Evolutionary conservation across 306 rosid species (phyloP).

Genomic region (Lathyrus aphaca): DNA sequence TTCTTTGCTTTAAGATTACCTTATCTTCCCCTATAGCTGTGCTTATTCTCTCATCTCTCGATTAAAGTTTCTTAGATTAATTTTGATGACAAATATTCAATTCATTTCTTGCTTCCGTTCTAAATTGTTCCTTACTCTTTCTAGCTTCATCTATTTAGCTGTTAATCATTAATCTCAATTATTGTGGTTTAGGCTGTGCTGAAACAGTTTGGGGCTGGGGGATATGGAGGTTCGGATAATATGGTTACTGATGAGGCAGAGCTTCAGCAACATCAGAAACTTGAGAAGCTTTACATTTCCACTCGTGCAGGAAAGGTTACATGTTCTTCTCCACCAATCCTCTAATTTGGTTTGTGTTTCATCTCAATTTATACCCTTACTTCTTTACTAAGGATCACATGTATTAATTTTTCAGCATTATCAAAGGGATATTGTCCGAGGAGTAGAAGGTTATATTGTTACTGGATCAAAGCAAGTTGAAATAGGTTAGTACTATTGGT

Average conservation of each 20-base stretch:
- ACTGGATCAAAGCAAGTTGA: constrained; percentile 97
- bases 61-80: background rate
- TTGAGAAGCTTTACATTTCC: constrained; percentile 93
- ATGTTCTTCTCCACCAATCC: constrained; percentile 37
- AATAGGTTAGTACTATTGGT: constrained; percentile 63
- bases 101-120: constrained; percentile 16
- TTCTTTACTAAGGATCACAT: constrained; percentile 29
- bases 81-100: background rate
- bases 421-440: constrained; percentile 98
- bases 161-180: constrained; percentile 41
- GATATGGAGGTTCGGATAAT: constrained; percentile 92
- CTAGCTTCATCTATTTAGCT: constrained; percentile 12
- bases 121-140: constrained; percentile 10
- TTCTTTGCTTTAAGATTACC: background rate
- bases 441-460: constrained; percentile 93
- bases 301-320: constrained; percentile 96
- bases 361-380: constrained; percentile 3
- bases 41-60: constrained; percentile 8
- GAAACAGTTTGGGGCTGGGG: constrained; percentile 97
- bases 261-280: constrained; percentile 87
- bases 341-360: constrained; percentile 32
- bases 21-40: background rate
- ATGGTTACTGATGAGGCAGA: constrained; percentile 83
- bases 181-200: constrained; percentile 78
- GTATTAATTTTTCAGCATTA: constrained; percentile 66